Percentiles rank a stretch among this genome's conserved stretches.
Evolutionary conservation across 2,329 filamentous ascomycete species (phyloP).

Genomic region (Aspergillus pseudoglaucus): DNA sequence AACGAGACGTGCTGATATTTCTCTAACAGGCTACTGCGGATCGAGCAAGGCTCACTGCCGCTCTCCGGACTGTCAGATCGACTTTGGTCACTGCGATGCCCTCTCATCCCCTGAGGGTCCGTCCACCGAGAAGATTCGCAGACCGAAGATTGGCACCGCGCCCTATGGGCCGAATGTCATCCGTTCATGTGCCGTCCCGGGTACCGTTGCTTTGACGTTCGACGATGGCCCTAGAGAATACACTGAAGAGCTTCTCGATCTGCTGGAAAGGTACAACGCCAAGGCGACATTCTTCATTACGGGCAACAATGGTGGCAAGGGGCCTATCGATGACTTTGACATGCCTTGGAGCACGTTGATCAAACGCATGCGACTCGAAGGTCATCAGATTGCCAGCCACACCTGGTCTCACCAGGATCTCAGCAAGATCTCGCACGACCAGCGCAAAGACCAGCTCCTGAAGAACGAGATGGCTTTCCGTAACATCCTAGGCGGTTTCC

Average conservation of each 20-base stretch:
- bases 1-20: conserved; percentile 1
- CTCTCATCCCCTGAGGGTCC: conserved; percentile 28
- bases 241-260: conserved; percentile 56
- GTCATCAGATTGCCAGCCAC: conserved; percentile 48
- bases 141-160: conserved; percentile 30
- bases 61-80: conserved; percentile 35
- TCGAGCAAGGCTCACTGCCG: conserved; percentile 30
- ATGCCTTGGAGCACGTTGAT: conserved; percentile 36
- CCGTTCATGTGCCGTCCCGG: conserved; percentile 40
- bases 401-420: conserved; percentile 48
- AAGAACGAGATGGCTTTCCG: conserved; percentile 44
- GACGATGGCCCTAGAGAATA: conserved; percentile 61
- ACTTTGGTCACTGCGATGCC: conserved; percentile 35
- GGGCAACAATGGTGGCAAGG: conserved; percentile 43
- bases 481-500: conserved; percentile 44
- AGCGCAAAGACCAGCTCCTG: conserved; percentile 38
- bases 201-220: conserved; percentile 60
- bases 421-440: conserved; percentile 29
- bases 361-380: conserved; percentile 36
- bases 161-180: conserved; percentile 32
- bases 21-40: conserved; percentile 32
- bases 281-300: conserved; percentile 64
- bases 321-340: conserved; percentile 36
- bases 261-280: conserved; percentile 53
- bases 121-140: conserved; percentile 27